Evolutionary conservation across 2,329 filamentous ascomycete species (phyloP), one percentile per base, ranked within the genome.

Genomic region (Ceratocystis ficicola): DNA sequence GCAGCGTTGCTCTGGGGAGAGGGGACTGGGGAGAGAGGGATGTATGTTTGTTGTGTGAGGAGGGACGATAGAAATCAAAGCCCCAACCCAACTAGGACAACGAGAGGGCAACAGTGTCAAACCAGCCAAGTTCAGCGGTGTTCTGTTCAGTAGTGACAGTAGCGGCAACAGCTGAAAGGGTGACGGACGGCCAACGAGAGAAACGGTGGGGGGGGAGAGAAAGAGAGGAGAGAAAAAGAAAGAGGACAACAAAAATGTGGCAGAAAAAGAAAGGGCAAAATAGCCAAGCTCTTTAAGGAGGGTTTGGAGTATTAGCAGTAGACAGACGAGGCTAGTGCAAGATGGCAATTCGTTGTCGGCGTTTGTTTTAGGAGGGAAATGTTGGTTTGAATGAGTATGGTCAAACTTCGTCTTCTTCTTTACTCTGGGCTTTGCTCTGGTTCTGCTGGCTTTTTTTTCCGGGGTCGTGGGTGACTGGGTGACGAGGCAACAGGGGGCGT

Each of bases 31-130:
- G 28, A 57, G 28, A 57, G 52, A n/a, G 61, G 41, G 41, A 30
- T 57, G 50, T 50, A n/a, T 36, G 36, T 36, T 36, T 32, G 62
- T 28, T 60, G 44, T 41, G 65, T 30, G 50, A 62, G 65, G 48
- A 63, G 62, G 65, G 65, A 62, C 65, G 52, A 64, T 67, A 55
- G 36, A 64, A 64, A 30, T 65, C 62, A 67, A 64, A 44, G 65
- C 65, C 65, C 65, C 65, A 61, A 52, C 65, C 65, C 65, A 61
- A 52, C 41, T 44, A 62, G 36, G 64, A 65, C 57, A 44, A 50
- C 41, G 61, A 55, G 5, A 55, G 22, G 5, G 22, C 1, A n/a
- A 20, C 15, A 44, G 30, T 30, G 32, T 12, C 32, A 36, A 36
- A 36, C 32, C 32, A 36, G 32, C 3, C 10, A 36, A 36, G 32